phyloP scores from a whole-genome alignment of 1,284 basidiomycete species.

The Fomitopsis schrenkii region DNA sequence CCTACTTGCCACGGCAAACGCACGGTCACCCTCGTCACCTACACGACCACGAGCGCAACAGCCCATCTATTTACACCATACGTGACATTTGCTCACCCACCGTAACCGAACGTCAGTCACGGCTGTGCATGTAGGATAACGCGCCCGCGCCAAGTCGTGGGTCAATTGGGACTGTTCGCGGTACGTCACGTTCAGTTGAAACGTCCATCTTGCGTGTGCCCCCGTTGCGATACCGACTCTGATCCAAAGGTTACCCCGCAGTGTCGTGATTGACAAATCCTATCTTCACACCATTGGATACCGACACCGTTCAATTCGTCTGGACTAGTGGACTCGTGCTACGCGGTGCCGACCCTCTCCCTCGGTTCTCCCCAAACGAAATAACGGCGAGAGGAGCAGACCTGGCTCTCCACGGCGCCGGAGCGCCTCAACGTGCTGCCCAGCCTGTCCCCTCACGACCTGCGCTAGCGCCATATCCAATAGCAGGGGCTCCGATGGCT shows the following conservation, averaged over 20 bases:
- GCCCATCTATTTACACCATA: neutral
- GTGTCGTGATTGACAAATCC: neutral
- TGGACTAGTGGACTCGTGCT: neutral
- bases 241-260: neutral
- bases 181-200: too few species aligned
- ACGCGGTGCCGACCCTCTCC: neutral
- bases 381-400: neutral
- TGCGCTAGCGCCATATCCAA: too few species aligned
- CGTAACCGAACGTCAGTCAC: neutral
- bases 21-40: neutral
- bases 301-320: neutral
- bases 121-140: neutral
- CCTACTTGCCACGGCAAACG: neutral
- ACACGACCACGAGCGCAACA: neutral
- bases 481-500: too few species aligned
- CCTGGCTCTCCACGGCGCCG: neutral
- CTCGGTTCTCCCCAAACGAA: neutral
- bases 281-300: neutral
- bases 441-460: neutral
- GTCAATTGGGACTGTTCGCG: too few species aligned
- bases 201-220: neutral
- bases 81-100: neutral
- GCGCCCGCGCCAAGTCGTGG: too few species aligned
- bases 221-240: neutral
- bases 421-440: neutral